A percentile compares a stretch with the other conserved stretches of the same genome.
Evolutionary conservation across 1,139 yeast genomes (phyloP).

Genomic region (Hyphopichia wangnamkhiaoensis): DNA sequence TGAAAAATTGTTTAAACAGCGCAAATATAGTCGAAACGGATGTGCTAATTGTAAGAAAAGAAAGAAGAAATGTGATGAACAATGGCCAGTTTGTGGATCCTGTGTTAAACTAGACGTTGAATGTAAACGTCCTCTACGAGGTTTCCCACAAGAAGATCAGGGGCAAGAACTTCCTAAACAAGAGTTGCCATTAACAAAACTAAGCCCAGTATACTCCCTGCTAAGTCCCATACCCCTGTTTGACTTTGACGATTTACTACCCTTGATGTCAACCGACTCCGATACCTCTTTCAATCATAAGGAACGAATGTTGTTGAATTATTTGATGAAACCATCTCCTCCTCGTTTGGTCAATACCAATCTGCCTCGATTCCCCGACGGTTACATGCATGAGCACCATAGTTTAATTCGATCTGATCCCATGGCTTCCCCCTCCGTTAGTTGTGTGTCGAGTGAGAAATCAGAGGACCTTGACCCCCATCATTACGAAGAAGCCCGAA

Average conservation of each 20-base stretch:
- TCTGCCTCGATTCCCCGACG: too few relatives aligned
- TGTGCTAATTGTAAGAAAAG: conserved; percentile 62
- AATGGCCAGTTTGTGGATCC: conserved; percentile 53
- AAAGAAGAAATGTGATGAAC: conserved; percentile 66
- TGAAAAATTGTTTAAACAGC: not conserved
- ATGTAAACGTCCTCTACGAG: too few relatives aligned
- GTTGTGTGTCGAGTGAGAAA: conserved; percentile 6
- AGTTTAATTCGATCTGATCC: too few relatives aligned
- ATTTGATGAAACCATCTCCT: conserved; percentile 10
- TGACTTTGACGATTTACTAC: conserved; percentile 4
- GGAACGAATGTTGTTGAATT: conserved; percentile 16
- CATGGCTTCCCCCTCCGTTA: not conserved
- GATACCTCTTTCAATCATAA: conserved; percentile 8
- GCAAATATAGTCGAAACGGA: conserved; percentile 41
- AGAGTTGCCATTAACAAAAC: too few relatives aligned
- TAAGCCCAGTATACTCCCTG: not conserved
- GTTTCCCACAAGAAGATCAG: too few relatives aligned
- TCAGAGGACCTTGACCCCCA: conserved; percentile 6
- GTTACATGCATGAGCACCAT: too few relatives aligned
- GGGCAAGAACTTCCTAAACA: too few relatives aligned
- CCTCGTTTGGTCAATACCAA: not conserved
- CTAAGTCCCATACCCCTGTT: not conserved
- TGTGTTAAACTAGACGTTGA: conserved; percentile 47
- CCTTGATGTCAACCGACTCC: conserved; percentile 5
- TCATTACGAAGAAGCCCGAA: conserved; percentile 12